A percentile compares a stretch with the other conserved stretches of the same genome.
phyloP scores from a whole-genome alignment of 208 protist species.

The Wallacemonas sp. region DNA sequence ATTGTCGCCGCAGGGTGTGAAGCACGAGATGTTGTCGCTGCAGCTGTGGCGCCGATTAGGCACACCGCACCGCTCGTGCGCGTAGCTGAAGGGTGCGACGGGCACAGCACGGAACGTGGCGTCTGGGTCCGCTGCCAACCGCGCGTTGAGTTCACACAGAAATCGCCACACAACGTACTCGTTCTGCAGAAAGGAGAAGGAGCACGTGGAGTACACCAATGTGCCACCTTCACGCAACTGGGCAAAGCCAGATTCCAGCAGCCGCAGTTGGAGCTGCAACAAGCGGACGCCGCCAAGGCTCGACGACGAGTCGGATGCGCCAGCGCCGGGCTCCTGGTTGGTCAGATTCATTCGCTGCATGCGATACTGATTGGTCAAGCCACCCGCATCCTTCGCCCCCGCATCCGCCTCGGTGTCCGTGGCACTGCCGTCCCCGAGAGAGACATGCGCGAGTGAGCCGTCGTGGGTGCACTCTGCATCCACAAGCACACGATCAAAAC shows the following conservation, averaged over 20 bases:
- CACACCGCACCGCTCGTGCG: slow-evolving; percentile 10
- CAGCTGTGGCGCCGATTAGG: too few species aligned
- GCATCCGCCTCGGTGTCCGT: background rate
- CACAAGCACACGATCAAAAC: slow-evolving; percentile 84
- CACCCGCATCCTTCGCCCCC: slow-evolving; percentile 1
- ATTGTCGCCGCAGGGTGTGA: background rate
- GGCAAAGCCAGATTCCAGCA: slow-evolving; percentile 74
- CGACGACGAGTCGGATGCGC: background rate
- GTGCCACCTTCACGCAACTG: slow-evolving; percentile 77
- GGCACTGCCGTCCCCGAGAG: slow-evolving; percentile 12
- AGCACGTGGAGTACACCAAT: slow-evolving; percentile 94
- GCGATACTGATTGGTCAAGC: slow-evolving; percentile 59
- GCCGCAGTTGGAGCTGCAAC: slow-evolving; percentile 47
- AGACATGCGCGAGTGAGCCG: slow-evolving; percentile 76
- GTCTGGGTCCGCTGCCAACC: background rate
- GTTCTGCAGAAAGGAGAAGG: slow-evolving; percentile 88
- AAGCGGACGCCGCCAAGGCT: too few species aligned
- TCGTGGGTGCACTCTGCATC: slow-evolving; percentile 92
- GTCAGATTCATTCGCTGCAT: slow-evolving; percentile 65
- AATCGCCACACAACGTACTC: slow-evolving; percentile 84
- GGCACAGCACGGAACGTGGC: background rate
- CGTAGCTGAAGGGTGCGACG: slow-evolving; percentile 12
- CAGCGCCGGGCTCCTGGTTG: background rate
- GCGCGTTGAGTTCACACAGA: slow-evolving; percentile 28
- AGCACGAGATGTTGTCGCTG: background rate